Percentiles rank a stretch among this genome's conserved stretches.
These are phyloP conservation scores for Platanus orientalis DNA, from an alignment of 164 flowering plant genomes.

Conservation along the genomic window DNA sequence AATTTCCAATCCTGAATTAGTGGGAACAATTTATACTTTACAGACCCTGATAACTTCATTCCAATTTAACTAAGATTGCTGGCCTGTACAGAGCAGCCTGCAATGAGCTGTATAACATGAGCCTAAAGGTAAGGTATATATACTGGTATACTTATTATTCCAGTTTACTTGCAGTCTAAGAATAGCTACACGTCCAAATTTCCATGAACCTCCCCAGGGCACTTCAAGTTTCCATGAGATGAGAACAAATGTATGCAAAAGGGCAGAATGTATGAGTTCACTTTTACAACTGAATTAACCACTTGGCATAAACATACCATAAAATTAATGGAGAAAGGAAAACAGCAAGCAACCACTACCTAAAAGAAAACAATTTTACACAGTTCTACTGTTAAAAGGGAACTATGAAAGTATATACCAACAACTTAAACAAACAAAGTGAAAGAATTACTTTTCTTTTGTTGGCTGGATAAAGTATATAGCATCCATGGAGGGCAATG, in stretches of 20 bases:
- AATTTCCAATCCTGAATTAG: too few relatives aligned
- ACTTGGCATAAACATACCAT: conserved; percentile 1
- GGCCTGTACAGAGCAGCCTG: too few relatives aligned
- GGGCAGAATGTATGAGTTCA: not conserved
- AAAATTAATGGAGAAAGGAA: not conserved
- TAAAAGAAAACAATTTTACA: not conserved
- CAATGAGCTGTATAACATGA: too few relatives aligned
- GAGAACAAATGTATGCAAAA: not conserved
- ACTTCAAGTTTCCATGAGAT: too few relatives aligned
- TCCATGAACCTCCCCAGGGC: too few relatives aligned
- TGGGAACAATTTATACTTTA: too few relatives aligned
- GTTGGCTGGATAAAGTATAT: conserved; percentile 94
- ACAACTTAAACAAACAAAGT: not conserved
- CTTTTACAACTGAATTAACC: not conserved
- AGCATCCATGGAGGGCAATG: conserved; percentile 95
- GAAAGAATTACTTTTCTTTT: conserved; percentile 68
- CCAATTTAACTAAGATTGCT: too few relatives aligned
- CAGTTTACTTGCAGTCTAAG: too few relatives aligned
- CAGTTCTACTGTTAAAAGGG: not conserved
- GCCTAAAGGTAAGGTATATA: too few relatives aligned
- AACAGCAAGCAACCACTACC: not conserved
- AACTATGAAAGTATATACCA: not conserved
- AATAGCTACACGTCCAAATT: too few relatives aligned
- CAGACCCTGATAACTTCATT: too few relatives aligned
- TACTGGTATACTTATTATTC: too few relatives aligned